Evolutionary conservation across 2,329 filamentous ascomycete species (phyloP).

Genomic region (Fusarium sarcochroum): DNA sequence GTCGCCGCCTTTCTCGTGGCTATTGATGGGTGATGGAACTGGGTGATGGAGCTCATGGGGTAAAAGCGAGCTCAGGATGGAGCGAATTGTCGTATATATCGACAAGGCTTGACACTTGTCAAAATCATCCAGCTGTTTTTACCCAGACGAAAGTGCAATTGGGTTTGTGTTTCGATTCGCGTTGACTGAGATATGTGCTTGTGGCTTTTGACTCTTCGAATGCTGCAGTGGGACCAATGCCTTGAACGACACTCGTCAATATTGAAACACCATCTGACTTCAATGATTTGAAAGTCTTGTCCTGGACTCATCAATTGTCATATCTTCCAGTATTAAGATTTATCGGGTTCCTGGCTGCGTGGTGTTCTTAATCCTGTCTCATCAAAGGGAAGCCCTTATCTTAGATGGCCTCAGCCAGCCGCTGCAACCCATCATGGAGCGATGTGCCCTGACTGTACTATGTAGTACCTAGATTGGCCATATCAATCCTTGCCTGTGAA

Average conservation of each 20-base stretch:
- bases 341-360: neutral
- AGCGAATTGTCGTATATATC: constrained; percentile 11
- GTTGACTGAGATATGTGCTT: neutral
- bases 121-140: neutral
- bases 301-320: neutral
- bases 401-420: neutral
- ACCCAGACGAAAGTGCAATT: neutral
- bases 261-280: neutral
- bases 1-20: constrained; percentile 16
- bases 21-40: neutral
- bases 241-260: neutral
- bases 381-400: neutral
- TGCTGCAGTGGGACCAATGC: neutral
- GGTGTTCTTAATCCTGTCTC: neutral
- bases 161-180: neutral
- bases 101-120: neutral
- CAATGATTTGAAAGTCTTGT: neutral
- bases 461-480: neutral
- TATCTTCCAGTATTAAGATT: neutral
- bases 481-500: neutral
- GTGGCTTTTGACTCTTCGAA: neutral
- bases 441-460: no score
- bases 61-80: neutral
- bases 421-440: no score
- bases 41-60: neutral